These are phyloP conservation scores for Kodamaea laetipori DNA, from an alignment of 805 yeast genomes.

Conservation along the genomic window DNA sequence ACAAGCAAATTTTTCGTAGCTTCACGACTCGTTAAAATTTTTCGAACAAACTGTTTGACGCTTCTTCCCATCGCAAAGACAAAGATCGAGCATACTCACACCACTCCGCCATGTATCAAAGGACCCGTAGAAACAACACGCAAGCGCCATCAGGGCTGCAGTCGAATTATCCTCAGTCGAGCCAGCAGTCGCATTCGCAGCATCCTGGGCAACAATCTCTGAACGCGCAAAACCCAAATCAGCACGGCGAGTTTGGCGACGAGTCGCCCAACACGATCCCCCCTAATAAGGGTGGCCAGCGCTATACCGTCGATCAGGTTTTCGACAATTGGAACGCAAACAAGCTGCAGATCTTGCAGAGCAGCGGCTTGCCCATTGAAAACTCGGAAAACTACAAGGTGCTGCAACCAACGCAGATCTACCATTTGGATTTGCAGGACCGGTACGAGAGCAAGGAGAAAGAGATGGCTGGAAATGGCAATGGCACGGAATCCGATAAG, in stretches of 20 bases:
- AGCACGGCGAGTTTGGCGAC: slow-evolving; percentile 5
- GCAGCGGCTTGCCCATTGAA: slow-evolving; percentile 16
- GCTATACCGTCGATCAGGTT: slow-evolving; percentile 54
- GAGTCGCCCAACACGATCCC: slow-evolving; percentile 25
- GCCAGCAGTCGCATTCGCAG: neutral
- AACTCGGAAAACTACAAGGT: slow-evolving; percentile 35
- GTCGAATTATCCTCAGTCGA: neutral
- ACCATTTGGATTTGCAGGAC: slow-evolving; percentile 37
- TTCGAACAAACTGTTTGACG: neutral
- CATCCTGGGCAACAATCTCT: slow-evolving; percentile 1
- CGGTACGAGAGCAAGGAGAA: neutral
- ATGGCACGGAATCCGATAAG: neutral
- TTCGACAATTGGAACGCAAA: slow-evolving; percentile 51
- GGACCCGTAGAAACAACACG: slow-evolving; percentile 14
- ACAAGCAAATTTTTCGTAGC: slow-evolving; percentile 1
- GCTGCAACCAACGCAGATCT: slow-evolving; percentile 34
- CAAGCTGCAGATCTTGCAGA: slow-evolving; percentile 26
- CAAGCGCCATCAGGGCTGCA: slow-evolving; percentile 2
- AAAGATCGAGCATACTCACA: neutral
- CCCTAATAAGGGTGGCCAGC: slow-evolving; percentile 42
- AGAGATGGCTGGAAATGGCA: slow-evolving; percentile 1
- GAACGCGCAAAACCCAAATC: neutral
- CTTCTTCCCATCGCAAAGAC: slow-evolving; percentile 1
- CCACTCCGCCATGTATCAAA: slow-evolving; percentile 11
- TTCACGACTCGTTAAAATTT: slow-evolving; percentile 5